Conservation (phyloP, 2,329 filamentous ascomycete genomes). For the Talaromyces albobiverticillius region DNA sequence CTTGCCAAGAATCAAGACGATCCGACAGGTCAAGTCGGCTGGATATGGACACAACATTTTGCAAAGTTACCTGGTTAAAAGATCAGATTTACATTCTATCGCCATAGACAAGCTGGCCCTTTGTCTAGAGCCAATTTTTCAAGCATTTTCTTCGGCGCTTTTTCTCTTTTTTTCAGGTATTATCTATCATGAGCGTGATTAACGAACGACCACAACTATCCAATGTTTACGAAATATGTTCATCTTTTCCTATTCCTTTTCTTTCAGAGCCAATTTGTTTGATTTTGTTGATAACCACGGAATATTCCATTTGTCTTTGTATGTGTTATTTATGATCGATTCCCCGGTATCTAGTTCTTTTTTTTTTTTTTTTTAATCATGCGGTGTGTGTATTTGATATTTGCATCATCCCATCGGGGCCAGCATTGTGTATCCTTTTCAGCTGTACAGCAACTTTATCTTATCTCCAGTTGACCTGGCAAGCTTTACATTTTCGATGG, state of each 20-base stretch:
- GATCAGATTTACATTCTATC: neutral
- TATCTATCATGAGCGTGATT: conserved; percentile 10
- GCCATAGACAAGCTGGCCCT: neutral
- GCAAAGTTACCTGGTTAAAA: conserved; percentile 54
- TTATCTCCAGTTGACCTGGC: neutral
- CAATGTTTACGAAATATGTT: conserved; percentile 1
- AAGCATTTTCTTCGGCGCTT: conserved; percentile 12
- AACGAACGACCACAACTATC: conserved; percentile 6
- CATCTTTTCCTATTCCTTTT: neutral
- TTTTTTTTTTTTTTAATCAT: no score
- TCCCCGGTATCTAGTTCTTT: neutral
- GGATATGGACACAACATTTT: conserved; percentile 99
- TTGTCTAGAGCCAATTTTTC: neutral
- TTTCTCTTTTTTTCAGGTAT: neutral
- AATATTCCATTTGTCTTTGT: conserved; percentile 8
- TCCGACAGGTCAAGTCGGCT: conserved; percentile 71
- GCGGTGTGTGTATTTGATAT: neutral
- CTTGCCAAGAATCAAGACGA: conserved; percentile 97
- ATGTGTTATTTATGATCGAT: conserved; percentile 14
- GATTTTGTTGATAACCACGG: neutral
- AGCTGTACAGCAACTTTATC: no score
- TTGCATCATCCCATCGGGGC: neutral
- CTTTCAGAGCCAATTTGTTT: conserved; percentile 3
- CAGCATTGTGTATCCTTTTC: no score
- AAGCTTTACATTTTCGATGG: conserved; percentile 1